These are phyloP conservation scores for Colletotrichum karsti DNA, from an alignment of 2,329 filamentous ascomycete genomes.

Conservation along the genomic window DNA sequence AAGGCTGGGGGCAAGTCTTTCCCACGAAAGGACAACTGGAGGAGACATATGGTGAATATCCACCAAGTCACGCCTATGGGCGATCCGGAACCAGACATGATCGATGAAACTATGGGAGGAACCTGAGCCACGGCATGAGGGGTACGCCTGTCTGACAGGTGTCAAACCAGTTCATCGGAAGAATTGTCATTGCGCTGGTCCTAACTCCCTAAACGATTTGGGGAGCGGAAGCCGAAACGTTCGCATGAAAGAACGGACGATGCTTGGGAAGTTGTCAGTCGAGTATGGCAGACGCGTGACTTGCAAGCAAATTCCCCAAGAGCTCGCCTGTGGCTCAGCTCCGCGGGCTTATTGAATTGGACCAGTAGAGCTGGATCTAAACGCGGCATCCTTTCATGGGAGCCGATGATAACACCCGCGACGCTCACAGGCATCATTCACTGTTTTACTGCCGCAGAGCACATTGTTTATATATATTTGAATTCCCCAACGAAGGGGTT, in stretches of 20 bases:
- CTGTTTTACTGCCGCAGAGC: background rate
- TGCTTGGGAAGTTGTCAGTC: conserved; percentile 22
- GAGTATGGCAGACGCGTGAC: conserved; percentile 9
- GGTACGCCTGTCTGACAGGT: background rate
- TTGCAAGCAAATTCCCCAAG: conserved; percentile 2
- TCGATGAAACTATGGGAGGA: conserved; percentile 30
- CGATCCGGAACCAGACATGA: conserved; percentile 32
- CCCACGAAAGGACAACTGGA: conserved; percentile 70
- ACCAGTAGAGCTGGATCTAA: background rate
- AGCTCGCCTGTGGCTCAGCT: background rate
- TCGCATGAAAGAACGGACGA: background rate
- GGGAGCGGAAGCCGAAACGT: background rate
- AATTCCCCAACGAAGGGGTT: background rate
- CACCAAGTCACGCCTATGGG: conserved; percentile 48
- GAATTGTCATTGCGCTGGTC: background rate
- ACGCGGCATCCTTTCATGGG: background rate
- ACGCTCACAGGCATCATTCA: conserved; percentile 1
- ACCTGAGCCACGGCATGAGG: background rate
- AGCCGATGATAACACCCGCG: background rate
- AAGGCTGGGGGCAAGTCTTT: conserved; percentile 65
- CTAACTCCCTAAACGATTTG: background rate
- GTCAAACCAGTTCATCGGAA: background rate
- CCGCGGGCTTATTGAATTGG: background rate
- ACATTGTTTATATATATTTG: background rate
- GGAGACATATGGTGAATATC: conserved; percentile 69